phyloP scores from a whole-genome alignment of 345 rosid species.

The Aegle marmelos region DNA sequence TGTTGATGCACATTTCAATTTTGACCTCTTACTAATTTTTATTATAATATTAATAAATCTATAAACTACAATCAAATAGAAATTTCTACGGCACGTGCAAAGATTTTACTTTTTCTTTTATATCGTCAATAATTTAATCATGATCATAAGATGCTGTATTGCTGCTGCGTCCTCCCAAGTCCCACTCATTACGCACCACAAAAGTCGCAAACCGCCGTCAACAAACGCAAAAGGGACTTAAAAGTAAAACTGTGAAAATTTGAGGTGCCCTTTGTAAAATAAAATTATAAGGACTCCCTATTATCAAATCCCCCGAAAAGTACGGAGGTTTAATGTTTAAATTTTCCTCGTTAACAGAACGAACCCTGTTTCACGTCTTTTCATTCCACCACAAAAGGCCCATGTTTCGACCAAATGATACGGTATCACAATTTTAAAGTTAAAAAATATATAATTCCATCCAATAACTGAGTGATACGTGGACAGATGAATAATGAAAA shows the following conservation, averaged over 20 bases:
- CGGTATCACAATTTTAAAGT: background rate
- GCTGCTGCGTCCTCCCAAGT: conserved; percentile 10
- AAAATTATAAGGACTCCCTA: conserved; percentile 22
- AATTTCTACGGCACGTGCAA: too few relatives aligned
- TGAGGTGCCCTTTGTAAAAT: background rate
- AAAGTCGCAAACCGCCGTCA: background rate
- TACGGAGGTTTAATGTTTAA: conserved; percentile 11
- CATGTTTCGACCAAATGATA: background rate
- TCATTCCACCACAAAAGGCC: background rate
- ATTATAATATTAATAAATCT: too few relatives aligned
- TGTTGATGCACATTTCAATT: too few relatives aligned
- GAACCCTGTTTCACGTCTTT: background rate
- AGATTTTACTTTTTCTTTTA: too few relatives aligned
- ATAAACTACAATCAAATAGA: too few relatives aligned
- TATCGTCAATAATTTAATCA: too few relatives aligned
- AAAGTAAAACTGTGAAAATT: background rate
- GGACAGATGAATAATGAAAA: background rate
- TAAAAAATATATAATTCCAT: too few relatives aligned
- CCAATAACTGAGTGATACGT: background rate
- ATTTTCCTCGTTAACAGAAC: background rate
- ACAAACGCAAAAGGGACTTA: background rate
- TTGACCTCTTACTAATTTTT: too few relatives aligned
- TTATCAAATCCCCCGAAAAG: conserved; percentile 16
- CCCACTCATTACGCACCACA: background rate
- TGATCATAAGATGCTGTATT: too few relatives aligned